These are phyloP conservation scores for Oxyria digyna DNA, from an alignment of 148 eudicot genomes.

Conservation along the genomic window DNA sequence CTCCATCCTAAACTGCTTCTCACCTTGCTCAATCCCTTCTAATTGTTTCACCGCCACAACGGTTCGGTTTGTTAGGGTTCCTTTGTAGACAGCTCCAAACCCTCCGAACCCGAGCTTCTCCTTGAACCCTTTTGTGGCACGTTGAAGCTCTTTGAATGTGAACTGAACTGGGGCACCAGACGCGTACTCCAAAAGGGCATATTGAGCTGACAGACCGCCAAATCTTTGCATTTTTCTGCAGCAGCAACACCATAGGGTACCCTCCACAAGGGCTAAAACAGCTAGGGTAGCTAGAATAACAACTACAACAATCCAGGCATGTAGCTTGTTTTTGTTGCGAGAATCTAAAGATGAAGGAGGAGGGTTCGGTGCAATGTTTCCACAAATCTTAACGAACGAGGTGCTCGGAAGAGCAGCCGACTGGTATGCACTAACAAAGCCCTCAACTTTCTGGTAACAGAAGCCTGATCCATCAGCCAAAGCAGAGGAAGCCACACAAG, in stretches of 20 bases:
- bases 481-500: slow-evolving; percentile 64
- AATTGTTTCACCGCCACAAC: slow-evolving; percentile 71
- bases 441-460: slow-evolving; percentile 40
- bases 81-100: slow-evolving; percentile 78
- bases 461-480: slow-evolving; percentile 66
- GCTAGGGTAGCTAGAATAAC: slow-evolving; percentile 36
- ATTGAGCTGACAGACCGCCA: slow-evolving; percentile 43
- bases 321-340: slow-evolving; percentile 12
- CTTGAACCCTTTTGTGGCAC: slow-evolving; percentile 59
- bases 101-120: slow-evolving; percentile 91
- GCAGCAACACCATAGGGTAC: slow-evolving; percentile 72
- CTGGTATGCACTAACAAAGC: slow-evolving; percentile 57
- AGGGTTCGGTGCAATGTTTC: slow-evolving; percentile 35
- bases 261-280: slow-evolving; percentile 28
- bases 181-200: slow-evolving; percentile 80
- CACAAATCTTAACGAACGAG: slow-evolving; percentile 68
- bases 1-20: slow-evolving; percentile 90
- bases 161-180: slow-evolving; percentile 91
- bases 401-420: slow-evolving; percentile 81
- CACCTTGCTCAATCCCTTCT: slow-evolving; percentile 90
- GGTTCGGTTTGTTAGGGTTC: slow-evolving; percentile 44
- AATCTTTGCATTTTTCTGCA: slow-evolving; percentile 49
- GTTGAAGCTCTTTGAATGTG: slow-evolving; percentile 54
- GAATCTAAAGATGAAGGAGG: slow-evolving; percentile 15
- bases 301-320: slow-evolving; percentile 41